A percentile compares a stretch with the other conserved stretches of the same genome.
These are phyloP conservation scores for Neonectria neomacrospora DNA, from an alignment of 2,329 filamentous ascomycete genomes.

Conservation along the genomic window DNA sequence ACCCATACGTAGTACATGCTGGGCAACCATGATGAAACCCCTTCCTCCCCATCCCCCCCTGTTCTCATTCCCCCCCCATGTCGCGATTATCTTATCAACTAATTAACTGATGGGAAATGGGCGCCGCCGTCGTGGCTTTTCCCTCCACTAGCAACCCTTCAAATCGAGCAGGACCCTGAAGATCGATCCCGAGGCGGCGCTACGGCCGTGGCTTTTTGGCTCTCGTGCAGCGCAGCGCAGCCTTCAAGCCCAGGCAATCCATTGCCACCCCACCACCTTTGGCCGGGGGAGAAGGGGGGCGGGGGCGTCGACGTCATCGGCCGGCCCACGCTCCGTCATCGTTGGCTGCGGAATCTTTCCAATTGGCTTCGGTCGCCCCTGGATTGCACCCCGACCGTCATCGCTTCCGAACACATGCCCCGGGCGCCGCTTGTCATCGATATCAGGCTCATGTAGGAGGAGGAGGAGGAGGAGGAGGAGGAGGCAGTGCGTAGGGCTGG, in stretches of 20 bases:
- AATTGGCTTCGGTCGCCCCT: slow-evolving; percentile 23
- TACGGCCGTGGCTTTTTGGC: slow-evolving; percentile 23
- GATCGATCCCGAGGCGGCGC: slow-evolving; percentile 35
- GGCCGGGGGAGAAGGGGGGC: slow-evolving; percentile 9
- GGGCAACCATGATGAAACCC: background rate
- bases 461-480: background rate
- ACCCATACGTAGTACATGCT: background rate
- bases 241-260: too few relatives aligned
- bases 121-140: background rate
- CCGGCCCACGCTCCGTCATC: slow-evolving; percentile 31
- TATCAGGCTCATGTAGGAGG: too few relatives aligned
- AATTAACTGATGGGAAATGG: background rate
- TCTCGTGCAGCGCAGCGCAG: slow-evolving; percentile 9
- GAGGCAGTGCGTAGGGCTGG: background rate
- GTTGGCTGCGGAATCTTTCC: slow-evolving; percentile 31
- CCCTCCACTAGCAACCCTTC: slow-evolving; percentile 8
- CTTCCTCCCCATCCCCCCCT: background rate
- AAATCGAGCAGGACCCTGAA: slow-evolving; percentile 42
- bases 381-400: slow-evolving; percentile 5
- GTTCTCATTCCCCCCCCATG: background rate
- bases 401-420: slow-evolving; percentile 5
- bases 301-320: slow-evolving; percentile 40
- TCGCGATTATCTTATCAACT: background rate
- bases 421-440: background rate
- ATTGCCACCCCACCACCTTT: background rate